Conservation (phyloP, 805 yeast species). For the Jamesozyma spencerorum region DNA sequence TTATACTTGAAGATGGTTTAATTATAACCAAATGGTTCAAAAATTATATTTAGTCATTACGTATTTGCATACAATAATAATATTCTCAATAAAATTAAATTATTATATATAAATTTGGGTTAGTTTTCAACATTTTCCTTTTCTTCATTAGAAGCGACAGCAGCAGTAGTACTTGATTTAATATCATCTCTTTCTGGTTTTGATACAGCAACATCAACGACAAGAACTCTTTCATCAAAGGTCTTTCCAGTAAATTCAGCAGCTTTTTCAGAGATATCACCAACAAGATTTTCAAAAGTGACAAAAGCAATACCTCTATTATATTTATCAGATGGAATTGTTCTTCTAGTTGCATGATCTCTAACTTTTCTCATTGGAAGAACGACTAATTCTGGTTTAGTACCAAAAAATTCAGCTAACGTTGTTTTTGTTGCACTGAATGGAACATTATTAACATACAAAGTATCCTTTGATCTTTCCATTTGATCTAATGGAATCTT, state of each 20-base stretch:
- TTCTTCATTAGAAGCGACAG: background rate
- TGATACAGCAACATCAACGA: slow-evolving; percentile 60
- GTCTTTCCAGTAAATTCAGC: slow-evolving; percentile 57
- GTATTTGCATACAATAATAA: background rate
- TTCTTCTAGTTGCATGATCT: slow-evolving; percentile 27
- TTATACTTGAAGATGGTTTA: slow-evolving; percentile 47
- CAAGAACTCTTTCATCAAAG: slow-evolving; percentile 54
- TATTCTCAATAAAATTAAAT: background rate
- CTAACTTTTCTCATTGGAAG: slow-evolving; percentile 39
- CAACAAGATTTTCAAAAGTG: slow-evolving; percentile 34
- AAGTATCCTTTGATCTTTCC: slow-evolving; percentile 39
- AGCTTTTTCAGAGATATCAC: slow-evolving; percentile 42
- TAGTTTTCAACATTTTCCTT: background rate
- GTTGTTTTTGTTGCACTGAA: slow-evolving; percentile 53
- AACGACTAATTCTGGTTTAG: slow-evolving; percentile 39
- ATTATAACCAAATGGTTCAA: slow-evolving; percentile 49
- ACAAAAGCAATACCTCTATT: slow-evolving; percentile 55
- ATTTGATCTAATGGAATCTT: slow-evolving; percentile 32
- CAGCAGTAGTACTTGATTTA: slow-evolving; percentile 4
- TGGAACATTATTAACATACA: slow-evolving; percentile 55
- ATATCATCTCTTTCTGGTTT: slow-evolving; percentile 27
- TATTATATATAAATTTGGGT: background rate
- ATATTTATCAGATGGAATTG: slow-evolving; percentile 31
- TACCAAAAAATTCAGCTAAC: slow-evolving; percentile 43
- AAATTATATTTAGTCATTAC: slow-evolving; percentile 1